A percentile compares a stretch with the other conserved stretches of the same genome.
phyloP scores from a whole-genome alignment of 1,139 yeast genomes.

The Pichia sp. region DNA sequence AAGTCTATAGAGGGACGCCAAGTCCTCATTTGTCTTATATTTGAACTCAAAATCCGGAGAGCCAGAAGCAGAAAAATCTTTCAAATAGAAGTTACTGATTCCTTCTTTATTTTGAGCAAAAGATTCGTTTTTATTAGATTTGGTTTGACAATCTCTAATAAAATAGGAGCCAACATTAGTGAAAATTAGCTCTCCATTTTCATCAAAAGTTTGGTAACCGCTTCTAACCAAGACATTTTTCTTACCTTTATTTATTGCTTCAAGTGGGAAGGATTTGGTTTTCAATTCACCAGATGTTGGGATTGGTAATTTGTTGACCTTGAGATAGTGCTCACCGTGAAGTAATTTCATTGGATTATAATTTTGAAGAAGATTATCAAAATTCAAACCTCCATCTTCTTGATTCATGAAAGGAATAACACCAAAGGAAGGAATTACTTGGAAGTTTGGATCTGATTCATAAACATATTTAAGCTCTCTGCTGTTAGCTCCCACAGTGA shows the following conservation, averaged over 20 bases:
- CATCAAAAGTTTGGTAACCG: constrained; percentile 67
- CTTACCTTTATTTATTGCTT: constrained; percentile 59
- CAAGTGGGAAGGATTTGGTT: constrained; percentile 62
- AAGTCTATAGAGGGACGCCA: constrained; percentile 84
- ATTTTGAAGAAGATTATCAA: constrained; percentile 46
- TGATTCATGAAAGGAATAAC: constrained; percentile 64
- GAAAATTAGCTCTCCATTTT: constrained; percentile 59
- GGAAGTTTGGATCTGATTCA: constrained; percentile 73
- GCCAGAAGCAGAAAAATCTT: constrained; percentile 47
- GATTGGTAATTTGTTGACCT: constrained; percentile 69
- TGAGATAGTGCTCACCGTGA: constrained; percentile 94
- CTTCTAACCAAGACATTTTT: constrained; percentile 78
- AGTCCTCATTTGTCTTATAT: constrained; percentile 59
- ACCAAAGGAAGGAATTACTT: constrained; percentile 88
- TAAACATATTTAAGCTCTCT: constrained; percentile 72
- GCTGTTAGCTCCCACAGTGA: constrained; percentile 82
- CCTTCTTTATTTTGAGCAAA: constrained; percentile 40
- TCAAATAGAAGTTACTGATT: constrained; percentile 45
- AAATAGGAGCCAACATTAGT: constrained; percentile 83
- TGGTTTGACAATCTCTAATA: constrained; percentile 61
- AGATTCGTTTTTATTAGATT: constrained; percentile 48
- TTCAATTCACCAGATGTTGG: constrained; percentile 58
- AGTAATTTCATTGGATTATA: constrained; percentile 84
- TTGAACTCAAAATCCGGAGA: constrained; percentile 61
- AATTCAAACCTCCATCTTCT: constrained; percentile 27